phyloP scores from a whole-genome alignment of 805 yeast genomes.

The Alloascoidea africana region DNA sequence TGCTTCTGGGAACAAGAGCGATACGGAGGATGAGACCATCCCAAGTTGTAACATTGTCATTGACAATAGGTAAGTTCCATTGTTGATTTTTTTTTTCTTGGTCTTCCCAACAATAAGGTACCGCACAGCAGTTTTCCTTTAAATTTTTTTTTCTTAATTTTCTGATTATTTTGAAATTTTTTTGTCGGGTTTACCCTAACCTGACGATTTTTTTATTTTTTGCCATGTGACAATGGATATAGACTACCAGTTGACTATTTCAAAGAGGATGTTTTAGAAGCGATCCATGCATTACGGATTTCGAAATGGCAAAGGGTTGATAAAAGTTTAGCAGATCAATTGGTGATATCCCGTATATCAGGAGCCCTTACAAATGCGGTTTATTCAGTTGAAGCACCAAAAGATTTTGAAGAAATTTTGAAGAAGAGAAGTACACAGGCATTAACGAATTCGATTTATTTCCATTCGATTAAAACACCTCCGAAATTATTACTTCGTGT shows the following conservation, averaged over 20 bases:
- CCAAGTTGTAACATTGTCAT: no score
- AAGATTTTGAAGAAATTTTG: constrained; percentile 8
- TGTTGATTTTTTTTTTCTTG: no score
- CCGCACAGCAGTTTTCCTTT: no score
- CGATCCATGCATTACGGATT: constrained; percentile 47
- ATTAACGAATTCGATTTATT: constrained; percentile 18
- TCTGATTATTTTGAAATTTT: no score
- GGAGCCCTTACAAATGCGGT: constrained; percentile 93
- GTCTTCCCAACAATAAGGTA: no score
- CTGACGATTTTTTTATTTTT: no score
- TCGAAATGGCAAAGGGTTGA: constrained; percentile 62
- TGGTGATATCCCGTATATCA: constrained; percentile 52
- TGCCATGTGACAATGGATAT: no score
- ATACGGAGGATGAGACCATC: no score
- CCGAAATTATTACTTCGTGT: constrained; percentile 62
- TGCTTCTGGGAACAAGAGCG: no score
- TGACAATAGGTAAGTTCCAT: no score
- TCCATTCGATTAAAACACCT: constrained; percentile 22
- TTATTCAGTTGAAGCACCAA: constrained; percentile 54
- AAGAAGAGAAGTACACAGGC: constrained; percentile 5
- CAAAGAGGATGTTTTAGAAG: constrained; percentile 60
- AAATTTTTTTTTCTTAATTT: no score
- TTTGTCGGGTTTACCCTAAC: no score
- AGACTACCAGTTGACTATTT: constrained; percentile 72
- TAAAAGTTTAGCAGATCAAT: constrained; percentile 18